These are phyloP conservation scores for Geotrichum restrictum DNA, from an alignment of 1,139 yeast species.

Conservation along the genomic window DNA sequence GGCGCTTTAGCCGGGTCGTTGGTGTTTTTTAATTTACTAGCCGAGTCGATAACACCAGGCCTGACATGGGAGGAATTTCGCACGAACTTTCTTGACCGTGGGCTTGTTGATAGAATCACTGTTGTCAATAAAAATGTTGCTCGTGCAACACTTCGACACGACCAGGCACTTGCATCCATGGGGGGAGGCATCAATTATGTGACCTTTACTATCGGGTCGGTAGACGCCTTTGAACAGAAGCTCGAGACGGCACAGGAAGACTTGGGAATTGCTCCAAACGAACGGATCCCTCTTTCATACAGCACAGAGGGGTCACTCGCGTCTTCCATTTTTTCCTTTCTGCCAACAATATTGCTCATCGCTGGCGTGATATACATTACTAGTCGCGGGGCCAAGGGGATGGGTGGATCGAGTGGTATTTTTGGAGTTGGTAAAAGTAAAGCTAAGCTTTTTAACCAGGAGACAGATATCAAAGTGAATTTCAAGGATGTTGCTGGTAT, in stretches of 20 bases:
- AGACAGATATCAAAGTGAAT: conserved; percentile 77
- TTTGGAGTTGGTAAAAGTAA: conserved; percentile 66
- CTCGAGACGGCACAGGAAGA: conserved; percentile 72
- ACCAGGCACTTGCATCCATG: background rate
- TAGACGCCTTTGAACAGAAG: conserved; percentile 81
- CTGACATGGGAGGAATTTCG: conserved; percentile 91
- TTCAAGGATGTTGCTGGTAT: conserved; percentile 96
- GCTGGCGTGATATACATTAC: conserved; percentile 83
- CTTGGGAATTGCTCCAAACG: conserved; percentile 58
- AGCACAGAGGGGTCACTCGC: conserved; percentile 55
- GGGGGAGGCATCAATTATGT: conserved; percentile 30
- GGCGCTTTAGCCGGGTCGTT: conserved; percentile 10
- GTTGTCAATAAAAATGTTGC: conserved; percentile 77
- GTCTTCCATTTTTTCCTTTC: conserved; percentile 58
- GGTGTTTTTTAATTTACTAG: conserved; percentile 12
- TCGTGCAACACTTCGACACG: conserved; percentile 42
- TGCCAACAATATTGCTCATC: conserved; percentile 79
- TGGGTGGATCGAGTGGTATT: conserved; percentile 39
- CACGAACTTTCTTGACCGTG: conserved; percentile 72
- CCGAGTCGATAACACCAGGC: conserved; percentile 25
- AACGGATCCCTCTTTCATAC: conserved; percentile 78
- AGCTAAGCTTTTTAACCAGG: conserved; percentile 88
- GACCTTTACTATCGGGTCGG: conserved; percentile 79
- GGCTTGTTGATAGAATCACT: conserved; percentile 68
- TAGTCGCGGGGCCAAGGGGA: conserved; percentile 49